Evolutionary conservation across 805 yeast genomes (phyloP).

Genomic region (Kazachstania viticola): DNA sequence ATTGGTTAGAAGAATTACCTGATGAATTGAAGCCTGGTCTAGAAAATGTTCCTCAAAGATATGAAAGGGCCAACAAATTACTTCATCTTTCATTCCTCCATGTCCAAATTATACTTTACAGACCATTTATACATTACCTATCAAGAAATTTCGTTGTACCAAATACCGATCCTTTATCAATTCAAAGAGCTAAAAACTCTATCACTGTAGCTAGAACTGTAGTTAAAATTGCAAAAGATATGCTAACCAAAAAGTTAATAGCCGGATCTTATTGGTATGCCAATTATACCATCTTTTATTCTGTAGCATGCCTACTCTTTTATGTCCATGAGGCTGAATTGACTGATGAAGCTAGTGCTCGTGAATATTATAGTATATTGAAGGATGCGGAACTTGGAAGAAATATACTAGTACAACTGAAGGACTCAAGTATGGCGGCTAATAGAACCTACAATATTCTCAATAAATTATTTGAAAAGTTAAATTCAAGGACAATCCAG

Average conservation of each 20-base stretch:
- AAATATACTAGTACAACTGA: slow-evolving; percentile 56
- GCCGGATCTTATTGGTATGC: slow-evolving; percentile 92
- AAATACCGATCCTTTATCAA: slow-evolving; percentile 32
- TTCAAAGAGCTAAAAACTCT: slow-evolving; percentile 72
- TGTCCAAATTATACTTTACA: slow-evolving; percentile 71
- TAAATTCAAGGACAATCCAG: slow-evolving; percentile 60
- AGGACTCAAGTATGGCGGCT: slow-evolving; percentile 69
- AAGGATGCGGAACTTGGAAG: slow-evolving; percentile 77
- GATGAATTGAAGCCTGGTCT: slow-evolving; percentile 50
- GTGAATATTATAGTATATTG: slow-evolving; percentile 45
- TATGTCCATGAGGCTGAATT: slow-evolving; percentile 52
- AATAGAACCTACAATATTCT: slow-evolving; percentile 68
- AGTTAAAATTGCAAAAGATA: slow-evolving; percentile 66
- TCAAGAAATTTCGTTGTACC: slow-evolving; percentile 35
- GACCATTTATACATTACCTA: slow-evolving; percentile 73
- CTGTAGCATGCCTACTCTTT: slow-evolving; percentile 79
- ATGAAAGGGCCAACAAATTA: slow-evolving; percentile 63
- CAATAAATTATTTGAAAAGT: slow-evolving; percentile 68
- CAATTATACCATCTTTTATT: slow-evolving; percentile 84
- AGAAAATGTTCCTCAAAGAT: slow-evolving; percentile 29
- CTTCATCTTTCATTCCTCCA: slow-evolving; percentile 66
- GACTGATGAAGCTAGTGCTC: slow-evolving; percentile 32
- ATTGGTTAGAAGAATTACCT: slow-evolving; percentile 68
- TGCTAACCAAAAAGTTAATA: slow-evolving; percentile 59
- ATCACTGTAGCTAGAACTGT: slow-evolving; percentile 75